Evolutionary conservation across 345 rosid genomes (phyloP).

Genomic region (Fremontodendron californicum): DNA sequence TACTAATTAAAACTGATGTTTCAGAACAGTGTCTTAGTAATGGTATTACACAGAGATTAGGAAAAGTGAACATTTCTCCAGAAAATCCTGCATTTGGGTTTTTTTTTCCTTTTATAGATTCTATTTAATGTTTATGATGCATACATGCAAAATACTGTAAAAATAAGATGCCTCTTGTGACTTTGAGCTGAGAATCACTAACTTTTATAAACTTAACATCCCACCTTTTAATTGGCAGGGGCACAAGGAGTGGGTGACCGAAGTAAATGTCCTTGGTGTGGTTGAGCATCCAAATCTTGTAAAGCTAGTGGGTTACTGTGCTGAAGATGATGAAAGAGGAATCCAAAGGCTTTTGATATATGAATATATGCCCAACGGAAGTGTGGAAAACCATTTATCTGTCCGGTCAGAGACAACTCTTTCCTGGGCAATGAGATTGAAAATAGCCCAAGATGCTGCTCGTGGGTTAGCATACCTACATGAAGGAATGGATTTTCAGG

Average conservation of each 20-base stretch:
- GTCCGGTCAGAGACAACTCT: slow-evolving; percentile 45
- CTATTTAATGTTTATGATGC: not conserved
- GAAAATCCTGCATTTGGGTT: not conserved
- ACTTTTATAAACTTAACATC: not conserved
- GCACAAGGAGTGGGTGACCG: slow-evolving; percentile 92
- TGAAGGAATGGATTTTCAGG: slow-evolving; percentile 92
- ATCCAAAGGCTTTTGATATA: slow-evolving; percentile 81
- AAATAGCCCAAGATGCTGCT: slow-evolving; percentile 89
- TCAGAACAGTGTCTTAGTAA: not conserved
- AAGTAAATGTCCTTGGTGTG: slow-evolving; percentile 84
- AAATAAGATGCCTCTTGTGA: slow-evolving; percentile 4
- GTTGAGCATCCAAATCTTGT: slow-evolving; percentile 90
- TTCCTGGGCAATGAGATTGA: slow-evolving; percentile 73
- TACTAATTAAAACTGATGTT: not conserved
- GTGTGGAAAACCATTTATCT: slow-evolving; percentile 70
- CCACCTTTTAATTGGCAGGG: slow-evolving; percentile 50
- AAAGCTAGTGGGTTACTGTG: slow-evolving; percentile 81
- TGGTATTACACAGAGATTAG: too few relatives aligned
- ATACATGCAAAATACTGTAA: not conserved
- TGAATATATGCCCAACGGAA: slow-evolving; percentile 80
- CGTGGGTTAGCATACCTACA: slow-evolving; percentile 83
- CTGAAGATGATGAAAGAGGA: slow-evolving; percentile 94
- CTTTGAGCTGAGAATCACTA: not conserved
- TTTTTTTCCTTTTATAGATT: not conserved
- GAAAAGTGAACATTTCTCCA: not conserved